phyloP scores from a whole-genome alignment of 2,329 filamentous ascomycete species.

The Ophiosphaerella herpotricha region DNA sequence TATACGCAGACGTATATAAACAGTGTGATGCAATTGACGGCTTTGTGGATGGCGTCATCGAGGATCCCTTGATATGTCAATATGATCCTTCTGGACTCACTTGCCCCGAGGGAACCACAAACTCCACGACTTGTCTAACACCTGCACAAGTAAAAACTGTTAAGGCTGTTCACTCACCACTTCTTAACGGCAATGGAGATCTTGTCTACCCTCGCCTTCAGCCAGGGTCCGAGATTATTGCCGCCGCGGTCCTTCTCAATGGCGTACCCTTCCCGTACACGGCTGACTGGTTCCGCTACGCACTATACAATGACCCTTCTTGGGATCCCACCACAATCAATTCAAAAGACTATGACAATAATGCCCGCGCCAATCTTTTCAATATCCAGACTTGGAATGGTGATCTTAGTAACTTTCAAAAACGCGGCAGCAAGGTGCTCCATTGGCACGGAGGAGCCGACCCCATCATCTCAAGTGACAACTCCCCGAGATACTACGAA shows the following conservation, averaged over 20 bases:
- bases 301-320: conserved; percentile 51
- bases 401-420: conserved; percentile 43
- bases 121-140: conserved; percentile 51
- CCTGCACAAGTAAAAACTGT: conserved; percentile 51
- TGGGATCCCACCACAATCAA: conserved; percentile 50
- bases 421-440: conserved; percentile 53
- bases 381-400: conserved; percentile 50
- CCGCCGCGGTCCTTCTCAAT: conserved; percentile 45
- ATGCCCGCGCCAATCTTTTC: conserved; percentile 42
- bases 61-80: conserved; percentile 52
- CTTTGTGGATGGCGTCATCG: conserved; percentile 54
- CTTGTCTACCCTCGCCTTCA: conserved; percentile 58
- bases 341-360: conserved; percentile 49
- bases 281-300: conserved; percentile 56
- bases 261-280: conserved; percentile 51
- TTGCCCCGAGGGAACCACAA: conserved; percentile 36
- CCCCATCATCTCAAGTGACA: conserved; percentile 51
- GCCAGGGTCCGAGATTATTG: conserved; percentile 52
- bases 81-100: conserved; percentile 49
- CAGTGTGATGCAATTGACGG: conserved; percentile 59
- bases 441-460: conserved; percentile 54
- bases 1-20: conserved; percentile 49
- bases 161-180: conserved; percentile 48
- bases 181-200: conserved; percentile 50
- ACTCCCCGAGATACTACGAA: conserved; percentile 55